Base-by-base conservation (phyloP, 768 basidiomycete species). In the Xerocomellus amylosporus region DNA sequence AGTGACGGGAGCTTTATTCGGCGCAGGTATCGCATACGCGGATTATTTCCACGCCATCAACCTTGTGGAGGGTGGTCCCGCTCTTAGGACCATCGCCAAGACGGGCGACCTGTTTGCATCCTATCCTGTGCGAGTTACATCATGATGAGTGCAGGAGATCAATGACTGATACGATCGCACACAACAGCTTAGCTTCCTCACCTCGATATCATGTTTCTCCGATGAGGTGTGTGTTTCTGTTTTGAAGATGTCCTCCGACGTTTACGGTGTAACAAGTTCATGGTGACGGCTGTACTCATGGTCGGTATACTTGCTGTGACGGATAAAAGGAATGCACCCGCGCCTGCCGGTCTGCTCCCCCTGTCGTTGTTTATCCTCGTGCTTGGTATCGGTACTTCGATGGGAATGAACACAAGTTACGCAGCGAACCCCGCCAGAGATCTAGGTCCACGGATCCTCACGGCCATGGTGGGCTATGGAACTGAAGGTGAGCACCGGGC, bases 371-470 rank as follows among this genome's bases (percentile, higher is more conserved):
- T 85, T 64, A 58, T 86, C 34, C 58, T 77, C 42, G 68, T 87
- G 40, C 73, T 84, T 13, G 85, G 80, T 10, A 75, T 86, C 42
- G 81, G 79, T 42, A 62, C 73, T 2, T 68, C 78, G 17, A 73
- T 86, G 40, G 84, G 85, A 8, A 79, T 82, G 76, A 74, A 86
- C 64, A 86, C 85, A 13, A 79, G 77, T 37, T 85, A 79, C 53
- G 79, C 83, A 9, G 71, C 86, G 51, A 86, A 86, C 58, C 86
- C 85, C 40, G 83, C 85, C 28, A 79, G 85, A 61, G 85, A 86
- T 67, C 67, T 86, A 6, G 84, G 85, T 14, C 84, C 86, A 5
- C 74, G 85, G 13, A 58, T 86, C 19, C 64, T 86, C 56, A 85
- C 83, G 3, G 76, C 84, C 2, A 83, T 86, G 80, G 83, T 77